phyloP scores from a whole-genome alignment of 495 filamentous ascomycete genomes.

The Amniculicola lignicola region DNA sequence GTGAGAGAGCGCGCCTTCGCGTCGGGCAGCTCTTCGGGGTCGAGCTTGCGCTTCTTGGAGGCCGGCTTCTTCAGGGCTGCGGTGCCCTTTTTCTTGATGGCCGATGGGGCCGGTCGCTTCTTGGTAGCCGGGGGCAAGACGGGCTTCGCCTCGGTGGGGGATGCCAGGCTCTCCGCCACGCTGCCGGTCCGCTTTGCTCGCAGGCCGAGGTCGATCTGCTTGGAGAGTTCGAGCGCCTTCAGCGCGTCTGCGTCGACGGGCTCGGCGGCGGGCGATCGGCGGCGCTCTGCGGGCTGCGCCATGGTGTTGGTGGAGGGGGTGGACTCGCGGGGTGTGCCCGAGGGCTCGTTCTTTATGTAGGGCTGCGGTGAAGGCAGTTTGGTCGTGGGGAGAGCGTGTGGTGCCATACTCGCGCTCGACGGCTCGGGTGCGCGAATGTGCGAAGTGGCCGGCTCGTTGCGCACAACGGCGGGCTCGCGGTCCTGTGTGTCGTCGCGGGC shows the following conservation, averaged over 20 bases:
- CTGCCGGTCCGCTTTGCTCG: slow-evolving; percentile 24
- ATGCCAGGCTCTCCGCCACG: slow-evolving; percentile 22
- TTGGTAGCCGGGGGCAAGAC: slow-evolving; percentile 27
- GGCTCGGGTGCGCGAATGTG: slow-evolving; percentile 27
- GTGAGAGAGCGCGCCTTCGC: slow-evolving; percentile 40
- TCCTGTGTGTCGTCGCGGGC: slow-evolving; percentile 21
- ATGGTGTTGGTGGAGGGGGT: slow-evolving; percentile 32
- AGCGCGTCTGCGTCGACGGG: slow-evolving; percentile 28
- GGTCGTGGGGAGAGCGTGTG: slow-evolving; percentile 16
- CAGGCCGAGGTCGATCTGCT: slow-evolving; percentile 39
- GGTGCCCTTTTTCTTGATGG: slow-evolving; percentile 34
- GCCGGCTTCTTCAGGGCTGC: slow-evolving; percentile 49
- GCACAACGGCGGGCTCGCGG: slow-evolving; percentile 26
- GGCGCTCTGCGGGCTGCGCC: slow-evolving; percentile 14
- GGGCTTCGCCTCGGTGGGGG: slow-evolving; percentile 32
- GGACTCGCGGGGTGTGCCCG: slow-evolving; percentile 36
- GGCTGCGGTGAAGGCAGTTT: slow-evolving; percentile 26
- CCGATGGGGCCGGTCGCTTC: slow-evolving; percentile 37
- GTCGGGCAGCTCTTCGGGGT: slow-evolving; percentile 46
- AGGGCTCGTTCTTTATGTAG: slow-evolving; percentile 39
- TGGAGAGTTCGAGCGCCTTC: slow-evolving; percentile 38
- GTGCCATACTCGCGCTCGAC: neutral
- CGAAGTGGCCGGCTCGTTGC: slow-evolving; percentile 28
- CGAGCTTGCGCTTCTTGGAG: slow-evolving; percentile 58
- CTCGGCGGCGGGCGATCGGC: slow-evolving; percentile 7